phyloP scores from a whole-genome alignment of 1,284 basidiomycete species.

The Moniliella sp. region DNA sequence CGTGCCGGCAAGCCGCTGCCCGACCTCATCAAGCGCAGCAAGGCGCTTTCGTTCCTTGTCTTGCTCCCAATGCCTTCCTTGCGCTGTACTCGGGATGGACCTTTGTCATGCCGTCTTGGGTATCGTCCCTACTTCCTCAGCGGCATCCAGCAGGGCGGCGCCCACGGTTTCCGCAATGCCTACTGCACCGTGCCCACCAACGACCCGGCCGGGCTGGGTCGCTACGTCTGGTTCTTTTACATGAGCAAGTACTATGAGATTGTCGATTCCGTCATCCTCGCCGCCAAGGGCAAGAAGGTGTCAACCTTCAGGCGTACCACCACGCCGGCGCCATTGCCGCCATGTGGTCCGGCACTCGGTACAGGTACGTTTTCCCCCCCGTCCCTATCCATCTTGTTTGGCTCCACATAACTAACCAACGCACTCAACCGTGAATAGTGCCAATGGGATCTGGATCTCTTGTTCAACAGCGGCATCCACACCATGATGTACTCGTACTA shows the following conservation, averaged over 20 bases:
- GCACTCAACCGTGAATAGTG: no score
- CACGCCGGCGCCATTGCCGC: constrained; percentile 25
- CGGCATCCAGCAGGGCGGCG: neutral
- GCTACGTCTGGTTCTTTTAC: constrained; percentile 30
- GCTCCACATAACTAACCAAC: neutral
- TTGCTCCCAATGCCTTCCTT: constrained; percentile 14
- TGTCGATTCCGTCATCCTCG: constrained; percentile 30
- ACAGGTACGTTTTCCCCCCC: constrained; percentile 8
- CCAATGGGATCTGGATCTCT: constrained; percentile 5
- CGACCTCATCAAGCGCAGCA: constrained; percentile 10
- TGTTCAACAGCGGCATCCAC: constrained; percentile 26
- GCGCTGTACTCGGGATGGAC: constrained; percentile 18
- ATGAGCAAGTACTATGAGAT: constrained; percentile 33
- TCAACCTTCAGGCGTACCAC: constrained; percentile 20
- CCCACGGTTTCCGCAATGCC: neutral
- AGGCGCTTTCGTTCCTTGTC: constrained; percentile 7
- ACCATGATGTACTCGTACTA: constrained; percentile 11
- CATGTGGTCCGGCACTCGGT: constrained; percentile 30
- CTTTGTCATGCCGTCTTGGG: constrained; percentile 1
- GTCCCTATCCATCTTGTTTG: neutral
- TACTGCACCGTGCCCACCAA: constrained; percentile 27
- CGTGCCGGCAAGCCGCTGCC: neutral
- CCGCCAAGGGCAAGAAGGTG: constrained; percentile 33
- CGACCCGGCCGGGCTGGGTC: constrained; percentile 20
- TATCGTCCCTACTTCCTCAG: neutral